A percentile compares a stretch with the other conserved stretches of the same genome.
Conservation (phyloP, 495 filamentous ascomycete genomes). For the Platismatia glauca region DNA sequence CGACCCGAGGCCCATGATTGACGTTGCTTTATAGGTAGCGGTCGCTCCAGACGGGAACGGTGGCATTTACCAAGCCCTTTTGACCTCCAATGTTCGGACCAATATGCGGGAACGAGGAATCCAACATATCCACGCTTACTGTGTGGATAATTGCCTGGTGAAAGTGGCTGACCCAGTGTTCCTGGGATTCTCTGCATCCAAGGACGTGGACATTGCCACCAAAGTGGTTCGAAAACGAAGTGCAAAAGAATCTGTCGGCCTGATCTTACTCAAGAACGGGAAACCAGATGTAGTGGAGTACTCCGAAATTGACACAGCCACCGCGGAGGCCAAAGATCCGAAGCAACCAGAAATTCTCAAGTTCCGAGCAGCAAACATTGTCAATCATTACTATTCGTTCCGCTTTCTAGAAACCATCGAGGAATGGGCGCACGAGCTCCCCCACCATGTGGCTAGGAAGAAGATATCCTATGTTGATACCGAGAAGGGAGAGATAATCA, state of each 20-base stretch:
- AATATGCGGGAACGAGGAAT: conserved; percentile 87
- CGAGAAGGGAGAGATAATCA: conserved; percentile 65
- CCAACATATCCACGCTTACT: conserved; percentile 93
- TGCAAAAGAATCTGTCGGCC: conserved; percentile 90
- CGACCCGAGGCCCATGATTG: not conserved
- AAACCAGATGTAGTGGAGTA: conserved; percentile 98
- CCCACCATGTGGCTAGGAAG: conserved; percentile 94
- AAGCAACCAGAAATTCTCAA: conserved; percentile 76
- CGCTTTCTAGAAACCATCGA: conserved; percentile 86
- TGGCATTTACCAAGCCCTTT: conserved; percentile 88
- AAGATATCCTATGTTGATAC: conserved; percentile 87
- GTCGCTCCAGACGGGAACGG: conserved; percentile 99
- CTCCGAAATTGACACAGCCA: conserved; percentile 85
- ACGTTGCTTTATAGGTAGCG: conserved; percentile 48
- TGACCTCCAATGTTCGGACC: conserved; percentile 69
- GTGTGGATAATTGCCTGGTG: conserved; percentile 98
- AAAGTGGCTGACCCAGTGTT: conserved; percentile 94
- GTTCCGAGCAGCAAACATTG: conserved; percentile 97
- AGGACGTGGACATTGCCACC: conserved; percentile 90
- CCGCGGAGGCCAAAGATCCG: conserved; percentile 79
- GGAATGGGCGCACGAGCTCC: conserved; percentile 71
- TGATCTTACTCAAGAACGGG: conserved; percentile 91
- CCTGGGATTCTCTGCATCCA: conserved; percentile 83
- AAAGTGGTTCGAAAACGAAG: conserved; percentile 98
- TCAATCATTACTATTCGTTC: conserved; percentile 99